A percentile compares a stretch with the other conserved stretches of the same genome.
phyloP scores from a whole-genome alignment of 2,329 filamentous ascomycete genomes.

The Albophoma yamanashiensis region DNA sequence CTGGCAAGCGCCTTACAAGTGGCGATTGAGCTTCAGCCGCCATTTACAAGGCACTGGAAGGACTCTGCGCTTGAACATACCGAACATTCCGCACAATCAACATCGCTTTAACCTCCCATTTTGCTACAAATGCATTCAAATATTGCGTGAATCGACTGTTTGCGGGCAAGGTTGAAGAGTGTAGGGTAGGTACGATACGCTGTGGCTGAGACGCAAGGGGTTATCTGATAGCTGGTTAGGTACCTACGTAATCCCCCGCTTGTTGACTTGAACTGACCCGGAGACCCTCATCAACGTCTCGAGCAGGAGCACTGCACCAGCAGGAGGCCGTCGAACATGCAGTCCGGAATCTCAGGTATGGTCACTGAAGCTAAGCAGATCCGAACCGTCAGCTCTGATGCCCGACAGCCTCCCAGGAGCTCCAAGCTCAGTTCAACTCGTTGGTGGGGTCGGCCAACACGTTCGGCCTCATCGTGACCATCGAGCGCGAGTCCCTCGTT shows the following conservation, averaged over 20 bases:
- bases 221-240: background rate
- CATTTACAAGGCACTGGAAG: no score
- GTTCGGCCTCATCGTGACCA: slow-evolving; percentile 63
- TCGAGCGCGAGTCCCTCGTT: slow-evolving; percentile 56
- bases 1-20: no score
- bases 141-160: background rate
- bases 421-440: slow-evolving; percentile 60
- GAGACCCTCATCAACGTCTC: background rate
- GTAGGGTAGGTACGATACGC: background rate
- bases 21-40: no score
- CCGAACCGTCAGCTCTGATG: background rate
- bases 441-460: slow-evolving; percentile 51
- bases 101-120: no score
- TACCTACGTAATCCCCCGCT: background rate
- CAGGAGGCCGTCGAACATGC: slow-evolving; percentile 38
- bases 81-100: background rate
- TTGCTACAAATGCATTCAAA: no score
- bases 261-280: background rate
- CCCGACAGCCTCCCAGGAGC: slow-evolving; percentile 60
- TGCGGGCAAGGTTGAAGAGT: background rate
- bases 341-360: slow-evolving; percentile 67
- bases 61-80: background rate
- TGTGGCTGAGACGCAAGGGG: background rate
- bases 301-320: background rate
- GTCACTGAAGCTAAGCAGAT: background rate